These are phyloP conservation scores for Hexamita inflata DNA, from an alignment of 208 protist species.

Conservation along the genomic window DNA sequence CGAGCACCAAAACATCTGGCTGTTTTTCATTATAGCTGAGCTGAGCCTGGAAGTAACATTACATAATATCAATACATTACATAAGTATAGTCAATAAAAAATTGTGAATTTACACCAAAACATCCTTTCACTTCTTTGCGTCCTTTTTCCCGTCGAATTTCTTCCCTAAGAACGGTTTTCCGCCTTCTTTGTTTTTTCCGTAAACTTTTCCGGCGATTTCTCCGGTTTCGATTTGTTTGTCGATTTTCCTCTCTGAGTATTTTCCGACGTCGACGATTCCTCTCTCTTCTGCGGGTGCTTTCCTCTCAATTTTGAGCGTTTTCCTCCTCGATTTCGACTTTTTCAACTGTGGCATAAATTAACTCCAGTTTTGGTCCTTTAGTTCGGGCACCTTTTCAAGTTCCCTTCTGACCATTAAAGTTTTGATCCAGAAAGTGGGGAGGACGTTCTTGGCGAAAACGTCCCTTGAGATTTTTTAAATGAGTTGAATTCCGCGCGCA, in stretches of 20 bases:
- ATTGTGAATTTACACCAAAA: too few species aligned
- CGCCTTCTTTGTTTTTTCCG: neutral
- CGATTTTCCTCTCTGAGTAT: neutral
- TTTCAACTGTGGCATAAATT: neutral
- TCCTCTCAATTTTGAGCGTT: neutral
- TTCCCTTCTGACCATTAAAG: conserved; percentile 23
- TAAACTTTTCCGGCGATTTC: neutral
- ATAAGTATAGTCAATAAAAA: too few species aligned
- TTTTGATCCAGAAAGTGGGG: neutral
- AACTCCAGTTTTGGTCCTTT: conserved; percentile 4
- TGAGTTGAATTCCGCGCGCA: neutral
- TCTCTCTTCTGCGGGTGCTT: neutral
- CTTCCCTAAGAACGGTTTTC: too few species aligned
- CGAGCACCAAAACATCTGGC: too few species aligned
- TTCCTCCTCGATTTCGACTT: neutral
- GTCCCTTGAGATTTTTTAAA: neutral
- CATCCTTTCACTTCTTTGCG: too few species aligned
- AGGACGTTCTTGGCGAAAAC: neutral
- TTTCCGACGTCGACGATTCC: neutral
- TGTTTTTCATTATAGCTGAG: too few species aligned
- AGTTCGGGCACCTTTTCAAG: conserved; percentile 10
- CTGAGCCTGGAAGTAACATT: too few species aligned
- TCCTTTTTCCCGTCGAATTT: too few species aligned
- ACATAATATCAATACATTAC: too few species aligned
- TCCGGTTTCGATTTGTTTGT: conserved; percentile 4